Conservation (phyloP, 768 basidiomycete species). For the Collybiopsis confluens region DNA sequence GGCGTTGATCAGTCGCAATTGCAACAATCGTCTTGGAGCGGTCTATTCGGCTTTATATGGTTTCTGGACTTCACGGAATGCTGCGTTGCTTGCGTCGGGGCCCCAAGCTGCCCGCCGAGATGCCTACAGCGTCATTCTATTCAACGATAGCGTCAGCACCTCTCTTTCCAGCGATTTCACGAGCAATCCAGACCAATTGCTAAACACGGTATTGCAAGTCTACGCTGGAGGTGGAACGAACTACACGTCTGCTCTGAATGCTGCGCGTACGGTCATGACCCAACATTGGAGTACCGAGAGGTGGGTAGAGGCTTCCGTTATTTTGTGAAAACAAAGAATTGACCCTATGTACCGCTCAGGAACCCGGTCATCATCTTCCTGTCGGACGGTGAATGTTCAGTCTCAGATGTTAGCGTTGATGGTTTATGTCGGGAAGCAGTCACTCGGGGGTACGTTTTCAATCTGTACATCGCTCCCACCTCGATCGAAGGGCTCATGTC, state of each 20-base stretch:
- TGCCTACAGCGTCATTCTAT: slow-evolving; percentile 55
- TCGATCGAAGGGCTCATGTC: not conserved
- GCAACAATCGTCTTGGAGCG: slow-evolving; percentile 52
- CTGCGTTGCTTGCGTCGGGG: slow-evolving; percentile 23
- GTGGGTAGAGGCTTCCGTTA: slow-evolving; percentile 21
- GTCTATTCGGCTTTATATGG: slow-evolving; percentile 51
- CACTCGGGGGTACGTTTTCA: slow-evolving; percentile 39
- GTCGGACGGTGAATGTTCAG: slow-evolving; percentile 48
- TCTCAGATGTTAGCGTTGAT: slow-evolving; percentile 32
- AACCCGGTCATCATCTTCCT: slow-evolving; percentile 52
- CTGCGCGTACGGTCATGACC: slow-evolving; percentile 35
- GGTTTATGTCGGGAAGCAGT: slow-evolving; percentile 39
- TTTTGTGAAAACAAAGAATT: not conserved
- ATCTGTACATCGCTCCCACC: not conserved
- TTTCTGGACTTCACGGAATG: slow-evolving; percentile 53
- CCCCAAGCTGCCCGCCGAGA: slow-evolving; percentile 34
- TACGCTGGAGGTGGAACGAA: slow-evolving; percentile 35
- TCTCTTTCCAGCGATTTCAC: slow-evolving; percentile 42
- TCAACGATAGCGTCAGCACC: slow-evolving; percentile 21
- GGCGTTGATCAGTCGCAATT: slow-evolving; percentile 27
- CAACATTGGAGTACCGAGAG: slow-evolving; percentile 47
- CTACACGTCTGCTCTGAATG: slow-evolving; percentile 35
- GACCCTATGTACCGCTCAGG: slow-evolving; percentile 25
- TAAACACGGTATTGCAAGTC: slow-evolving; percentile 32
- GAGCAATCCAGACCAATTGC: slow-evolving; percentile 39